Percentiles rank a stretch among this genome's conserved stretches.
Conservation (phyloP, 2,329 filamentous ascomycete species). For the Ustilaginoidea virens region DNA sequence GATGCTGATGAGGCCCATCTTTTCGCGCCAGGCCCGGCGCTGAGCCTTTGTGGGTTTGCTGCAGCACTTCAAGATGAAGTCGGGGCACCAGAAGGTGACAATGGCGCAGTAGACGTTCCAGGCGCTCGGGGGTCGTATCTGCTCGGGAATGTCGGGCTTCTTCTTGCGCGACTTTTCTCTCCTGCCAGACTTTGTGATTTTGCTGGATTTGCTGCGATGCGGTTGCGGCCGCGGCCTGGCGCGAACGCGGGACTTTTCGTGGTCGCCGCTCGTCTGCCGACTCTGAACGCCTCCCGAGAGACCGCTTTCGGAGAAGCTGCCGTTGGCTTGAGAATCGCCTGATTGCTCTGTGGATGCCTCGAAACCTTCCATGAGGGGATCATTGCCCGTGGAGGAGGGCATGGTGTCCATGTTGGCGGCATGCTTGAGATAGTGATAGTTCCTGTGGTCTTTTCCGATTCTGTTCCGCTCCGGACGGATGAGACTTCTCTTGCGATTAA, state of each 20-base stretch:
- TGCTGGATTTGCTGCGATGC: conserved; percentile 35
- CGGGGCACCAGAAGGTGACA: conserved; percentile 87
- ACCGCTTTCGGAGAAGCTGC: conserved; percentile 29
- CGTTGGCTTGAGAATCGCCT: conserved; percentile 28
- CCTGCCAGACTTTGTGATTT: conserved; percentile 40
- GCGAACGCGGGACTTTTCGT: conserved; percentile 16
- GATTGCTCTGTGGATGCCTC: conserved; percentile 46
- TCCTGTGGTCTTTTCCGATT: conserved; percentile 75
- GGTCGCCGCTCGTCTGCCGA: conserved; percentile 16
- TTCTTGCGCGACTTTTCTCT: conserved; percentile 29
- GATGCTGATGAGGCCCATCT: conserved; percentile 91
- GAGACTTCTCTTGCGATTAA: conserved; percentile 67
- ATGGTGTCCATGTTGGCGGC: conserved; percentile 82
- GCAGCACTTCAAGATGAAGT: conserved; percentile 70
- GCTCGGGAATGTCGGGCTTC: conserved; percentile 40
- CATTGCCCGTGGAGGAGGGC: conserved; percentile 84
- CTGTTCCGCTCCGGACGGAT: conserved; percentile 78
- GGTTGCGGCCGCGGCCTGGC: conserved; percentile 17
- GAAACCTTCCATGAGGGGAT: conserved; percentile 69
- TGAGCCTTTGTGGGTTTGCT: conserved; percentile 76
- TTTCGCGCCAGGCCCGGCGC: conserved; percentile 89
- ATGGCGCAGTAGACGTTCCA: conserved; percentile 95
- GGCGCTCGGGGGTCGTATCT: conserved; percentile 63
- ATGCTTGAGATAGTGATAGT: conserved; percentile 92
- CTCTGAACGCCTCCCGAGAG: conserved; percentile 20